Percentiles rank a stretch among this genome's conserved stretches.
phyloP scores from a whole-genome alignment of 495 filamentous ascomycete genomes.

The Astrothelium subdiscretum region DNA sequence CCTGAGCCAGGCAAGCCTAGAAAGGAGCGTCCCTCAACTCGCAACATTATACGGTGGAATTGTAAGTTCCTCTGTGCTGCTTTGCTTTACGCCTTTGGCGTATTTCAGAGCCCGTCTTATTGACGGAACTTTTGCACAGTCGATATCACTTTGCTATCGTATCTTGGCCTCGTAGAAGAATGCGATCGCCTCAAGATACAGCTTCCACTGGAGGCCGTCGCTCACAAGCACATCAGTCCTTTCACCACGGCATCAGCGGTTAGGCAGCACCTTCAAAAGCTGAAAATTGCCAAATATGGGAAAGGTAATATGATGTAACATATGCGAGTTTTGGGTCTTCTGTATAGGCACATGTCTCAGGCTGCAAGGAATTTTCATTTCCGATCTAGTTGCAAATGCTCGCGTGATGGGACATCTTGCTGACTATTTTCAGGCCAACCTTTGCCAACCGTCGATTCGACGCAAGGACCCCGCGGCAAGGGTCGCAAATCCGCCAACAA shows the following conservation, averaged over 20 bases:
- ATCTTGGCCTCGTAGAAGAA: neutral
- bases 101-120: too few relatives aligned
- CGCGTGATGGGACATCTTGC: too few relatives aligned
- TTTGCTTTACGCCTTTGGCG: neutral
- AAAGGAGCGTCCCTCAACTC: neutral
- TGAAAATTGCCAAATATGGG: too few relatives aligned
- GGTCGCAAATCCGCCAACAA: too few relatives aligned
- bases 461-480: too few relatives aligned
- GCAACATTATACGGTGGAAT: neutral
- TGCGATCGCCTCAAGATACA: neutral
- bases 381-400: too few relatives aligned
- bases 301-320: too few relatives aligned
- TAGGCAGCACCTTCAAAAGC: slow-evolving; percentile 1
- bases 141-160: neutral
- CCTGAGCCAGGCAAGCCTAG: neutral
- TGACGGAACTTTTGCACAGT: neutral
- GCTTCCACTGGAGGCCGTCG: neutral
- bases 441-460: too few relatives aligned
- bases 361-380: too few relatives aligned
- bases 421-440: too few relatives aligned
- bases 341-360: too few relatives aligned
- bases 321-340: too few relatives aligned
- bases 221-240: neutral
- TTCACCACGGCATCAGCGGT: neutral
- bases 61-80: neutral